Conservation (phyloP, 805 yeast species). For the baker's yeast (Saccharomyces cerevisiae) region DNA sequence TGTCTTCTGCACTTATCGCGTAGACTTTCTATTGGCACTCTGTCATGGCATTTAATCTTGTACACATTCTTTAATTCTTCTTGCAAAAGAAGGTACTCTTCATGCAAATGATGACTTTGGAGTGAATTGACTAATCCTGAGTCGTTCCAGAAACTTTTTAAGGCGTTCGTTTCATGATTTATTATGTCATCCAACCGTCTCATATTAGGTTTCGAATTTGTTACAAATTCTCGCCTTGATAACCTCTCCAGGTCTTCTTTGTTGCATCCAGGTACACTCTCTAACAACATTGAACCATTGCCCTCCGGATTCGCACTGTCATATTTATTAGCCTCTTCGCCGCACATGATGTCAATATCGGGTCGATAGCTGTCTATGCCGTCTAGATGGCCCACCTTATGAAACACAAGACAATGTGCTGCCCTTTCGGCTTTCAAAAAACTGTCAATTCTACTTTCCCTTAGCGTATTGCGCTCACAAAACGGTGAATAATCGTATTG, state of each 20-base stretch:
- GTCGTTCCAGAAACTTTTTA: constrained; percentile 16
- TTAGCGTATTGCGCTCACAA: constrained; percentile 14
- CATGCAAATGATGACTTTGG: constrained; percentile 16
- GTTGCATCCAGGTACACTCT: constrained; percentile 11
- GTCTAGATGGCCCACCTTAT: constrained; percentile 11
- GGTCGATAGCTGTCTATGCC: constrained; percentile 17
- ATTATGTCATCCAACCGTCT: constrained; percentile 16
- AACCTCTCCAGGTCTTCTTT: constrained; percentile 9
- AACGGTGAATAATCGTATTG: constrained; percentile 16
- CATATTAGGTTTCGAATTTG: constrained; percentile 14
- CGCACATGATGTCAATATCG: constrained; percentile 20
- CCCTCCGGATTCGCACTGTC: background rate
- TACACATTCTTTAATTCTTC: constrained; percentile 10
- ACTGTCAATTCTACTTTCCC: constrained; percentile 17
- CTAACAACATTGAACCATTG: constrained; percentile 1
- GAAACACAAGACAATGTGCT: constrained; percentile 26
- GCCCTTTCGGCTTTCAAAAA: constrained; percentile 21
- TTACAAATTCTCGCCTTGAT: background rate
- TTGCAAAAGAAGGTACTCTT: constrained; percentile 14
- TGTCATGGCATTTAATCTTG: background rate
- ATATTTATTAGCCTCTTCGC: constrained; percentile 9
- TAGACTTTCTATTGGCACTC: background rate
- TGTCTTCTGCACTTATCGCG: background rate
- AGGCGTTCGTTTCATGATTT: constrained; percentile 12
- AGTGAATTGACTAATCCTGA: constrained; percentile 13